phyloP scores from a whole-genome alignment of 768 basidiomycete genomes.

The Boletus huronensis region DNA sequence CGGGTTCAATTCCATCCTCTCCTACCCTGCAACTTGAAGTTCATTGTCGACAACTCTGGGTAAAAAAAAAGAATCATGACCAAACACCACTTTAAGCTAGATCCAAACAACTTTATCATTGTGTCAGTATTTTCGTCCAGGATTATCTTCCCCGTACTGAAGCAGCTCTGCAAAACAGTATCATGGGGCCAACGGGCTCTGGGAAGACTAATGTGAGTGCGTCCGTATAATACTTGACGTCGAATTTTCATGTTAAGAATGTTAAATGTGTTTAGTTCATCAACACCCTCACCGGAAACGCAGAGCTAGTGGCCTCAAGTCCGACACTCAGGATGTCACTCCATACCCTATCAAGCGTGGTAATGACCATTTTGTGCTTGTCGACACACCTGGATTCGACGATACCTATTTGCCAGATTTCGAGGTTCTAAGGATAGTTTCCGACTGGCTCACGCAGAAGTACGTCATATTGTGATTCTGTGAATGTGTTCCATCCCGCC shows the following conservation, averaged over 20 bases:
- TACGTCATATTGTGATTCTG: not conserved
- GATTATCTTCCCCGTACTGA: not conserved
- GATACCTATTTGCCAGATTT: constrained; percentile 15
- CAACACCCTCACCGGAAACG: constrained; percentile 7
- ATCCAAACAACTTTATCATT: constrained; percentile 9
- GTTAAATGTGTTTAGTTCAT: constrained; percentile 18
- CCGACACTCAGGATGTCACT: constrained; percentile 8
- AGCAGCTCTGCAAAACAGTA: not conserved
- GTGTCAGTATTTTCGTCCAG: constrained; percentile 2
- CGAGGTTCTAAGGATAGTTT: constrained; percentile 7
- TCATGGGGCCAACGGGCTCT: constrained; percentile 25
- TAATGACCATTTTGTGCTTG: constrained; percentile 9
- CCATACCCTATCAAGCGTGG: not conserved
- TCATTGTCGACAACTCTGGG: not conserved
- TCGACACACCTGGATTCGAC: constrained; percentile 21
- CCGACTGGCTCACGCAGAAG: constrained; percentile 18
- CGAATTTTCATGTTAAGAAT: not conserved
- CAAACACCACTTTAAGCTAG: not conserved
- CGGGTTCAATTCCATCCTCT: too few species aligned
- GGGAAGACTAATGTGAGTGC: constrained; percentile 23
- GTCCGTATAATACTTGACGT: not conserved
- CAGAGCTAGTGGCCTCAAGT: not conserved
- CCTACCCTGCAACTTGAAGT: not conserved
- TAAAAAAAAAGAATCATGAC: not conserved
- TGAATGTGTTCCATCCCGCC: not conserved